Conservation (phyloP, 1,284 basidiomycete genomes). For the Irpex sp. region DNA sequence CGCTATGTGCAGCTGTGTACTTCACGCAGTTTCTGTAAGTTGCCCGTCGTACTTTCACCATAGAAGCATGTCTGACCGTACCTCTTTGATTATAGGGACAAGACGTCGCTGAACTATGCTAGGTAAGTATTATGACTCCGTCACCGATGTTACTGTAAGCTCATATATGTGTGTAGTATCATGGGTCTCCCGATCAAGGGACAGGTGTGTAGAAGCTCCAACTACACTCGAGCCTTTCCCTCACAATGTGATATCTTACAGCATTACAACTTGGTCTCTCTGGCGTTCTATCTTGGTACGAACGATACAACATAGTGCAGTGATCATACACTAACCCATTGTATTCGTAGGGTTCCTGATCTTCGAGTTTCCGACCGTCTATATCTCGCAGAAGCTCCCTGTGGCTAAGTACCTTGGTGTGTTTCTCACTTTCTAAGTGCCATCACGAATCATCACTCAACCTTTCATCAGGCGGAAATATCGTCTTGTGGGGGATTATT, state of each 20-base stretch:
- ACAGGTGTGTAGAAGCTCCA: constrained; percentile 35
- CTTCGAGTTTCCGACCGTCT: constrained; percentile 67
- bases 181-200: constrained; percentile 65
- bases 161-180: constrained; percentile 35
- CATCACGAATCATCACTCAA: not conserved
- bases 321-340: not conserved
- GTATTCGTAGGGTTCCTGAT: constrained; percentile 45
- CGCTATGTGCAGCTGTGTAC: constrained; percentile 62
- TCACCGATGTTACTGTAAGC: not conserved
- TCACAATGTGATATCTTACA: constrained; percentile 20
- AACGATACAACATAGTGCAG: not conserved
- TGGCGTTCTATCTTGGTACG: constrained; percentile 60
- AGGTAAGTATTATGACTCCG: constrained; percentile 34
- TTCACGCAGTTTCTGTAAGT: constrained; percentile 62
- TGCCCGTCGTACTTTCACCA: not conserved
- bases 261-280: constrained; percentile 63
- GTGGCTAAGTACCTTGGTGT: constrained; percentile 66
- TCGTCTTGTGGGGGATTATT: constrained; percentile 58
- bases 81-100: constrained; percentile 41
- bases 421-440: too few relatives aligned
- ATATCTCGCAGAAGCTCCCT: constrained; percentile 57
- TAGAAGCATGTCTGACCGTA: not conserved
- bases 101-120: constrained; percentile 66
- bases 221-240: not conserved
- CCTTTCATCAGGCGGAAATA: constrained; percentile 44